Conservation (phyloP, 2,329 filamentous ascomycete genomes). For the Alternaria arbusti region DNA sequence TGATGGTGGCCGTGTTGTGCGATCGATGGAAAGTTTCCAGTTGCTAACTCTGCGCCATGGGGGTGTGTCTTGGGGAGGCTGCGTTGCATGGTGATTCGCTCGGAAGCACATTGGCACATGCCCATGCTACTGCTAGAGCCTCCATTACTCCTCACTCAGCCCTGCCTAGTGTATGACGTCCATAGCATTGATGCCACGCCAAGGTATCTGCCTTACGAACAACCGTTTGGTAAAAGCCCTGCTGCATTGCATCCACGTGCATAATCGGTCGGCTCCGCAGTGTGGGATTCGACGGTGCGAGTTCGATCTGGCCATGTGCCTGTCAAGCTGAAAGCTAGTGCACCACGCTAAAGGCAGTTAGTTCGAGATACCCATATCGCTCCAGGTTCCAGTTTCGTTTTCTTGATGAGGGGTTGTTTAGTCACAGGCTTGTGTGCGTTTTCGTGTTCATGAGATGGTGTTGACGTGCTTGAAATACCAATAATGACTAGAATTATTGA, state of each 20-base stretch:
- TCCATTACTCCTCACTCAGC: neutral
- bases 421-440: neutral
- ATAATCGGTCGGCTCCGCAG: slow-evolving; percentile 4
- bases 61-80: neutral
- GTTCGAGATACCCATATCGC: neutral
- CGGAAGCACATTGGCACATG: neutral
- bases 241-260: neutral
- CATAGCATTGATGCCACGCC: neutral
- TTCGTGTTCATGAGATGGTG: neutral
- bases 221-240: neutral
- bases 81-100: neutral
- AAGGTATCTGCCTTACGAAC: neutral
- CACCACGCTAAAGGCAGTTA: neutral
- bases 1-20: neutral
- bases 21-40: neutral
- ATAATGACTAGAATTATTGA: neutral
- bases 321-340: neutral
- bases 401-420: neutral
- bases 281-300: slow-evolving; percentile 6
- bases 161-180: neutral
- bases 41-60: neutral
- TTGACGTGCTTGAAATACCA: neutral
- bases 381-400: neutral
- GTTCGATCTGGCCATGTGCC: neutral
- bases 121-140: neutral